Evolutionary conservation across 306 rosid species (phyloP), one percentile per base, ranked within the genome.

Genomic region (Myrica gale): DNA sequence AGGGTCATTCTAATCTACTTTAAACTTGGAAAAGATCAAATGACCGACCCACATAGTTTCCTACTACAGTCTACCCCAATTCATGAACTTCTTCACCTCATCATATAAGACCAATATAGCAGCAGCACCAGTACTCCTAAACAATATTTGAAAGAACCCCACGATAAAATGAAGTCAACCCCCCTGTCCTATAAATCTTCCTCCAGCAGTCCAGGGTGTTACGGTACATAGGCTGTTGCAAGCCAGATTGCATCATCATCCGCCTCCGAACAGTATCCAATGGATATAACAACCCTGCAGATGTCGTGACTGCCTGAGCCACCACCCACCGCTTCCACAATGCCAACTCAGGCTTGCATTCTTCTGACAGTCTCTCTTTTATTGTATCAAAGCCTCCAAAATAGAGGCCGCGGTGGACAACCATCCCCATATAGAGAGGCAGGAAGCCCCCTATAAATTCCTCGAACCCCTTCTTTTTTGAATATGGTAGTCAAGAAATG

Each of bases 231-330:
- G 82, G 88, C 71, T 54, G 81, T 78, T 90, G 93, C 88, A 82
- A 63, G n/a, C 99, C 99, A 5, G 98, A 95, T 77, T 95, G 99
- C 98, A 95, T 95, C 99, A 95, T 95, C 96, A 95, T 95, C 72
- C 99, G 89, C 90, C 99, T 84, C 9, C 99, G 84, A 76, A 92
- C 97, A 0, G 99, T 95, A 80, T 95, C 98, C 74, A 95, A 69
- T 0, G 99, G 98, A 81, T 95, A 95, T 15, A 98, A 95, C 76
- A 92, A 42, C 60, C 99, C 96, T 1, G 99, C 97, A 0, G 98
- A 88, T 16, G 99, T 92, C 26, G 97, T 92, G 65, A 92, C 98
- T 2, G 86, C 99, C 87, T 92, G 98, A 82, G 97, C 99, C 70
- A 86, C 96, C 45, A 79, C 67, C 97, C 97, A 95, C 0, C 97